A percentile compares a stretch with the other conserved stretches of the same genome.
Evolutionary conservation across 345 rosid genomes (phyloP).

Genomic region (Heritiera fomes): DNA sequence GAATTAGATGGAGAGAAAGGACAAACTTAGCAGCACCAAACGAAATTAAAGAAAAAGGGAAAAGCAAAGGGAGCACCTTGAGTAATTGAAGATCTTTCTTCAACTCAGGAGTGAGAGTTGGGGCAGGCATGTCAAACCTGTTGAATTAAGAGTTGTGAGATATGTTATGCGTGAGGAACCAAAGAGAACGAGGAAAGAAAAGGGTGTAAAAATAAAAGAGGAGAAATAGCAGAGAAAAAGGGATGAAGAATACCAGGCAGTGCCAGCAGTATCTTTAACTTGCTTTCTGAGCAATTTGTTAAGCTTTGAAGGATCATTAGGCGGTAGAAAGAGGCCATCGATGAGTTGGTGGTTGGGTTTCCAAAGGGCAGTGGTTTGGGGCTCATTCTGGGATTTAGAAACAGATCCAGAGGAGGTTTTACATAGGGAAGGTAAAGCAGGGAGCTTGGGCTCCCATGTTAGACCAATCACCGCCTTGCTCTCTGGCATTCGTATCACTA

Average conservation of each 20-base stretch:
- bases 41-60: not conserved
- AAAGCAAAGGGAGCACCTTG: slow-evolving; percentile 49
- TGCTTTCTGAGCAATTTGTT: slow-evolving; percentile 69
- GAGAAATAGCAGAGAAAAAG: not conserved
- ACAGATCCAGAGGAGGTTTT: not conserved
- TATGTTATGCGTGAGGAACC: not conserved
- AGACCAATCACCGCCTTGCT: slow-evolving; percentile 55
- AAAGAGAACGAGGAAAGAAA: not conserved
- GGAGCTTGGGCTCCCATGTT: slow-evolving; percentile 80
- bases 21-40: not conserved
- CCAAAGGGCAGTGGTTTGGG: slow-evolving; percentile 50
- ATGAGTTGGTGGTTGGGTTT: slow-evolving; percentile 57
- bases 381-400: slow-evolving; percentile 20
- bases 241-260: slow-evolving; percentile 37
- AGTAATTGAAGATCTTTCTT: slow-evolving; percentile 86
- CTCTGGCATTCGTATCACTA: slow-evolving; percentile 39
- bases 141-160: too few relatives aligned
- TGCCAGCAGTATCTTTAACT: slow-evolving; percentile 46
- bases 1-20: not conserved
- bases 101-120: slow-evolving; percentile 76
- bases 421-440: slow-evolving; percentile 31
- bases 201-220: too few relatives aligned
- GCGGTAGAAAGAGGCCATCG: slow-evolving; percentile 79
- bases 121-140: slow-evolving; percentile 98
- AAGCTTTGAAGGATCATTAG: slow-evolving; percentile 65